Evolutionary conservation across 305 asterid genomes (phyloP), one percentile per base, ranked within the genome.

Genomic region (Plantago coronopus): DNA sequence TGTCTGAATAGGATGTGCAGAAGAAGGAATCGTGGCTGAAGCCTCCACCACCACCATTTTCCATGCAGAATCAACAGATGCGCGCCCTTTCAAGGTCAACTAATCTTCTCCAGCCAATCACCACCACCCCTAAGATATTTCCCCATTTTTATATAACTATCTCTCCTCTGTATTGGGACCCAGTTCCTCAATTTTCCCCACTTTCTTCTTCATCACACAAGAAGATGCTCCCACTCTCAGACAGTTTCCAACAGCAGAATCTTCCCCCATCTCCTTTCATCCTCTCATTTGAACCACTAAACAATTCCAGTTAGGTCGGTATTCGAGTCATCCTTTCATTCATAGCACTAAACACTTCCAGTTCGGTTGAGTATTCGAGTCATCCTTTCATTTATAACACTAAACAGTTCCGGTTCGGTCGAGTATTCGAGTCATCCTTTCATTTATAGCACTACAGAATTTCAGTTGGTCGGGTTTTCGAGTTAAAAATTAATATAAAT

Each of bases 51-150:
- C 56, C 55, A 61, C 25, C 46, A 37, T 9, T 37, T 37, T 37
- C 3, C 61, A 31, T 29, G 22, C 16, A 31, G 17, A 31, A 31
- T 10, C 17, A 21, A 56, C 2, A 56, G 1, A 3, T 13, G 16
- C 74, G 75, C 74, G 71, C 71, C 65, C 54, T 17, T 55, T 48
- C 59, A 17, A 27, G 17, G 69, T 49, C 75, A 74, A 69, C 64
- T 31, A 27, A 53, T 69, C 62, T 40, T 27, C 4, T 14, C 2
- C 16, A 48, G 61, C 66, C 69, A 58, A 69, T 69, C 34, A 31
- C 48, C 34, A 16, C 57, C 31, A 37, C 45, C 40, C 12, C 50
- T 19, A 20, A 48, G 57, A 51, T 43, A 61, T 50, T 38, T 54
- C 15, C 9, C 10, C 25, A 45, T 45, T 45, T 45, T 17, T 9